phyloP scores from a whole-genome alignment of 2,329 filamentous ascomycete species.

The Diplodia scrobiculata region DNA sequence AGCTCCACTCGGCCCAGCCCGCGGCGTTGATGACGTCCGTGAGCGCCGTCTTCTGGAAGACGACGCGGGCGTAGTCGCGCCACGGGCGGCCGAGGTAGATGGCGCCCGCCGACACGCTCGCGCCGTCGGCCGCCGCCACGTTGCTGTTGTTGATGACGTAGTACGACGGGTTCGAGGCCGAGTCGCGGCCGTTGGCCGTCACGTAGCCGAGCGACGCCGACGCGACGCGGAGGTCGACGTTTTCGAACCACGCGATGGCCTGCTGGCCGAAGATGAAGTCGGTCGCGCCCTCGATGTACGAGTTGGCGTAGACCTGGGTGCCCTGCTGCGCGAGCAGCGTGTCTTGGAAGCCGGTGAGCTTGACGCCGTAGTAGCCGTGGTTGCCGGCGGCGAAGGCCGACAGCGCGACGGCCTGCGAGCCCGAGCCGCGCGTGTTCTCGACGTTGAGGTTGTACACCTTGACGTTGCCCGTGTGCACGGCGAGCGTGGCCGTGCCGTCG shows the following conservation, averaged over 20 bases:
- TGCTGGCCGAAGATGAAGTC: conserved; percentile 61
- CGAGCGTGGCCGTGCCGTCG: conserved; percentile 54
- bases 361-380: conserved; percentile 59
- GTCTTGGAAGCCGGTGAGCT: conserved; percentile 59
- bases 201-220: conserved; percentile 32
- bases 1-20: conserved; percentile 54
- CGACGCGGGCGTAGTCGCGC: conserved; percentile 51
- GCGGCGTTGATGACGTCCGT: conserved; percentile 58
- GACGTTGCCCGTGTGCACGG: conserved; percentile 52
- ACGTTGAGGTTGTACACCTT: conserved; percentile 63
- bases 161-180: conserved; percentile 42
- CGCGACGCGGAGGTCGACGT: conserved; percentile 32
- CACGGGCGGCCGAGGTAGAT: conserved; percentile 56
- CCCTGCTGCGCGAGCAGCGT: conserved; percentile 50
- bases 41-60: conserved; percentile 54
- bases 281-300: conserved; percentile 59
- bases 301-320: conserved; percentile 57
- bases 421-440: conserved; percentile 46
- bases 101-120: conserved; percentile 40
- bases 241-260: conserved; percentile 52
- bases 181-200: conserved; percentile 35
- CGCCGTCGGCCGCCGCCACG: conserved; percentile 45
- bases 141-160: conserved; percentile 57
- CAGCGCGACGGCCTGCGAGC: conserved; percentile 53
- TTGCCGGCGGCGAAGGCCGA: conserved; percentile 50